phyloP scores from a whole-genome alignment of 768 basidiomycete species.

The Xerocomellus amylosporus region DNA sequence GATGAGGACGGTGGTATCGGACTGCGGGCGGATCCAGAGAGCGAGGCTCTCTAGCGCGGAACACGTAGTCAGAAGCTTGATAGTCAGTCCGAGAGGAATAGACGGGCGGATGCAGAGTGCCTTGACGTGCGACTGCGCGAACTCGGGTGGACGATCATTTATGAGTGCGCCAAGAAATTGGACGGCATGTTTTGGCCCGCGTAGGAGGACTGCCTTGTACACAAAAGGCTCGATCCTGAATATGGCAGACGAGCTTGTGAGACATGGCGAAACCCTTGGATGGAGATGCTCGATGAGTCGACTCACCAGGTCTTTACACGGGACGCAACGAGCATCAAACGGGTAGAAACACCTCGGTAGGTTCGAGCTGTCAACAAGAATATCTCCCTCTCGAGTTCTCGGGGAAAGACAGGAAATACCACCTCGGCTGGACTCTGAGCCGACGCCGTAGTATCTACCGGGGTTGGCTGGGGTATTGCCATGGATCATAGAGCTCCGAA shows the following conservation, averaged over 20 bases:
- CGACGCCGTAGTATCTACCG: neutral
- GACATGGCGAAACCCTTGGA: neutral
- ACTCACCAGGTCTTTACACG: slow-evolving; percentile 6
- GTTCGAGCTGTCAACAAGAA: slow-evolving; percentile 14
- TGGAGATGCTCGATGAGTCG: neutral
- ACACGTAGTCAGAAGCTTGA: slow-evolving; percentile 10
- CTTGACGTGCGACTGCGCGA: slow-evolving; percentile 10
- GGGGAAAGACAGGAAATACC: slow-evolving; percentile 14
- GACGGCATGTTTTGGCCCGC: slow-evolving; percentile 4
- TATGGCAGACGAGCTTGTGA: neutral
- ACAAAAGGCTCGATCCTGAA: slow-evolving; percentile 22
- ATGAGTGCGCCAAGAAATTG: slow-evolving; percentile 11
- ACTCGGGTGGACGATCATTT: slow-evolving; percentile 6
- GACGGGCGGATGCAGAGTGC: slow-evolving; percentile 16
- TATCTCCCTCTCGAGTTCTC: slow-evolving; percentile 20
- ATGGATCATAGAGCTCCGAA: neutral
- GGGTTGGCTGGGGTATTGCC: neutral
- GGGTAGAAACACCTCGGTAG: slow-evolving; percentile 5
- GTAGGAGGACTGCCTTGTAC: slow-evolving; percentile 17
- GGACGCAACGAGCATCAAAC: slow-evolving; percentile 17
- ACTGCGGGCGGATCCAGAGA: slow-evolving; percentile 14
- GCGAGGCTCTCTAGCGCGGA: slow-evolving; percentile 15
- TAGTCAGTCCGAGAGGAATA: slow-evolving; percentile 1
- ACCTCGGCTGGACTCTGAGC: neutral
- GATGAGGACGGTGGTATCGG: neutral